These are phyloP conservation scores for Phytophthora ohioensis DNA, from an alignment of 352 stramenopile genomes.

Conservation along the genomic window DNA sequence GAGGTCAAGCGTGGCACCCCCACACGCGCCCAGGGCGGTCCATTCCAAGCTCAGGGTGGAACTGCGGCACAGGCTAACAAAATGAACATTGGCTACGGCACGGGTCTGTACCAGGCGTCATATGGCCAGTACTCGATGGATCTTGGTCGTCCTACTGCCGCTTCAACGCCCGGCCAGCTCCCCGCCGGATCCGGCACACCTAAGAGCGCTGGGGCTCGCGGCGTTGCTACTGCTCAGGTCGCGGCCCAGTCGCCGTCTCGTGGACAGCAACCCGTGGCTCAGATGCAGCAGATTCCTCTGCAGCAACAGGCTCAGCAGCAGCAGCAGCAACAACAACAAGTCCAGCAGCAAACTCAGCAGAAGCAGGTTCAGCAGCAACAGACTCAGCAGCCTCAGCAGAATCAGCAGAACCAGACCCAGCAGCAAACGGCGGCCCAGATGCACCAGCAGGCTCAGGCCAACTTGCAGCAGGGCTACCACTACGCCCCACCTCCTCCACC, in stretches of 20 bases:
- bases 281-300: slow-evolving; percentile 52
- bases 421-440: slow-evolving; percentile 66
- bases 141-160: slow-evolving; percentile 50
- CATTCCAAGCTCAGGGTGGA: slow-evolving; percentile 57
- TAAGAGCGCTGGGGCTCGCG: slow-evolving; percentile 51
- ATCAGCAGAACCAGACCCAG: slow-evolving; percentile 43
- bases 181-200: slow-evolving; percentile 61
- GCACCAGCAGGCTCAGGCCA: slow-evolving; percentile 61
- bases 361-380: slow-evolving; percentile 60
- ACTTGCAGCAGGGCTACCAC: slow-evolving; percentile 82
- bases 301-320: slow-evolving; percentile 47
- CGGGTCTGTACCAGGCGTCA: slow-evolving; percentile 76
- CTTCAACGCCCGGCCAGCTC: slow-evolving; percentile 48
- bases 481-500: slow-evolving; percentile 85
- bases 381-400: slow-evolving; percentile 47
- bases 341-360: slow-evolving; percentile 52
- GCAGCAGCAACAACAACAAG: slow-evolving; percentile 44
- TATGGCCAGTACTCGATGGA: slow-evolving; percentile 90
- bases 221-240: slow-evolving; percentile 29
- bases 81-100: slow-evolving; percentile 72
- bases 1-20: slow-evolving; percentile 84
- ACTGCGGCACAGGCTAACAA: slow-evolving; percentile 58
- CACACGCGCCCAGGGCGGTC: slow-evolving; percentile 54
- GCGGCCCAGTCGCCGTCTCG: slow-evolving; percentile 70
- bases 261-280: slow-evolving; percentile 44